Conservation (phyloP, 1,284 basidiomycete species). For the Trametes polyzona region DNA sequence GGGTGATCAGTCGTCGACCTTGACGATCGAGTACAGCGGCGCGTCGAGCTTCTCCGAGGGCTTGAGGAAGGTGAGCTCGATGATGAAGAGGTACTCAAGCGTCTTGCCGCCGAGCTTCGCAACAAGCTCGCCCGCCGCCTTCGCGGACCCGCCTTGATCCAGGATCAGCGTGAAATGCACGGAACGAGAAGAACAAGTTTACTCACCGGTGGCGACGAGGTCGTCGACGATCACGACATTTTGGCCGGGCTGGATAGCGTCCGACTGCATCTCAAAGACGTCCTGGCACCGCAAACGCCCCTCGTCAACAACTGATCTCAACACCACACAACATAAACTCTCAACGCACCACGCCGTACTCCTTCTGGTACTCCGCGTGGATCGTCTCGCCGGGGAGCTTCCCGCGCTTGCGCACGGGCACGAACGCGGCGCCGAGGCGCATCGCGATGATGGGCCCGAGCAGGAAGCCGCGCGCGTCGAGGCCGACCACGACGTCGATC, state of each 20-base stretch:
- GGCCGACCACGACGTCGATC: slow-evolving; percentile 93
- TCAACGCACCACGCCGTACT: slow-evolving; percentile 78
- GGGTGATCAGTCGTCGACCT: slow-evolving; percentile 66
- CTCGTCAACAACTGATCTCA: neutral
- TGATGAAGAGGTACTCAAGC: slow-evolving; percentile 94
- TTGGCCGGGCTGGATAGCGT: slow-evolving; percentile 83
- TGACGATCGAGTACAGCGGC: slow-evolving; percentile 84
- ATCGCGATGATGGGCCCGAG: slow-evolving; percentile 93
- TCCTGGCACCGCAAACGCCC: slow-evolving; percentile 55
- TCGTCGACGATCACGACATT: slow-evolving; percentile 93
- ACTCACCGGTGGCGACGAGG: slow-evolving; percentile 90
- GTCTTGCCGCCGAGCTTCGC: slow-evolving; percentile 82
- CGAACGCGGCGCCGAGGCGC: slow-evolving; percentile 92
- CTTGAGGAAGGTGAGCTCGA: slow-evolving; percentile 86
- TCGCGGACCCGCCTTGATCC: slow-evolving; percentile 86
- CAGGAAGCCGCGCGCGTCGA: slow-evolving; percentile 97
- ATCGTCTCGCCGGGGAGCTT: slow-evolving; percentile 92
- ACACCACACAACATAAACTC: neutral
- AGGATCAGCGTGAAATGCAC: neutral
- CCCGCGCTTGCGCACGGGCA: slow-evolving; percentile 93
- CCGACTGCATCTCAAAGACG: slow-evolving; percentile 93
- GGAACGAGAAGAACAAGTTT: neutral
- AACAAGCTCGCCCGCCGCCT: slow-evolving; percentile 92
- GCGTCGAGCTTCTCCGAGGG: slow-evolving; percentile 82
- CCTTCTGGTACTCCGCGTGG: slow-evolving; percentile 86